Evolutionary conservation across 176 grass and related monocot species (phyloP).

Genomic region (Ensete glaucum): DNA sequence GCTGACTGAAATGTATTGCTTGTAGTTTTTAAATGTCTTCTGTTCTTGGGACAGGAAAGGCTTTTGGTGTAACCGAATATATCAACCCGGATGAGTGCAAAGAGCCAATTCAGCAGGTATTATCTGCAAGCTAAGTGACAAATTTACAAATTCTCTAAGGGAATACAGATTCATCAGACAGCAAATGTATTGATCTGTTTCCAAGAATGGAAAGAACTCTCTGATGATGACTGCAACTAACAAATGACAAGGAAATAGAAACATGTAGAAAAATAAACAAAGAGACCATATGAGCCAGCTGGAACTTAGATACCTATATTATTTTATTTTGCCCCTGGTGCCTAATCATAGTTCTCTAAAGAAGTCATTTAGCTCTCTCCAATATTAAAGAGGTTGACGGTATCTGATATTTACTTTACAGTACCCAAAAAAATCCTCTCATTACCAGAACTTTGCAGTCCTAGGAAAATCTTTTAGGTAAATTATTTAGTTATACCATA

Average conservation of each 20-base stretch:
- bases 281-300: background rate
- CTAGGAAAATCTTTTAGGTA: too few relatives aligned
- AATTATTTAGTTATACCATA: too few relatives aligned
- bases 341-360: too few relatives aligned
- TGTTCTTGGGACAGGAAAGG: slow-evolving; percentile 50
- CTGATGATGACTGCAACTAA: background rate
- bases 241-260: background rate
- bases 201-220: background rate
- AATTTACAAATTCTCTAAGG: background rate
- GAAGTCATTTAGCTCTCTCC: too few relatives aligned
- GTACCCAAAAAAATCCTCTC: too few relatives aligned
- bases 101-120: slow-evolving; percentile 92
- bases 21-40: slow-evolving; percentile 26
- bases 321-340: background rate
- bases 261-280: background rate
- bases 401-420: too few relatives aligned
- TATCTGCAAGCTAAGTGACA: background rate
- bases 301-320: background rate
- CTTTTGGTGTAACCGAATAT: slow-evolving; percentile 84
- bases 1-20: background rate
- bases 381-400: too few relatives aligned
- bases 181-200: too few relatives aligned
- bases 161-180: background rate
- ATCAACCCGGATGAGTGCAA: slow-evolving; percentile 56
- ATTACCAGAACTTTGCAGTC: too few relatives aligned